Base-by-base conservation (phyloP, 1,284 basidiomycete species). In the Apiotrichum montevideense region DNA sequence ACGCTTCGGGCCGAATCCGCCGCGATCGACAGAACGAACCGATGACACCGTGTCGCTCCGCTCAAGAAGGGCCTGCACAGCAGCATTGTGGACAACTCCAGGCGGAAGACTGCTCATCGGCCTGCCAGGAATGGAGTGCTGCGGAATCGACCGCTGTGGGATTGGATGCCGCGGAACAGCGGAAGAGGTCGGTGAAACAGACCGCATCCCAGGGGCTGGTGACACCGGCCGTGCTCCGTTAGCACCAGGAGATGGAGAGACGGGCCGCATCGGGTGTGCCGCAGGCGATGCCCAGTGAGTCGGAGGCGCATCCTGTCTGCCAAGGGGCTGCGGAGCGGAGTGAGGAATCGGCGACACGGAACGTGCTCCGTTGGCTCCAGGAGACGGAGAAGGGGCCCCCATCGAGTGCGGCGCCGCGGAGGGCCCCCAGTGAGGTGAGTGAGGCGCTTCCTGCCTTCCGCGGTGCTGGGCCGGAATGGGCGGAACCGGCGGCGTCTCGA, bases 21-120 rank as follows among this genome's bases (percentile, higher is more conserved):
- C 56, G 0, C 72, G 65, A 57, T 75, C 74, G 1, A 75, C 61
- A 1, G 73, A 75, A 52, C 68, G 71, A 35, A 76, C 61, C 1
- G 74, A 74, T 7, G 72, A 69, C 35, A 73, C 50, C 0, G 74
- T 75, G 52, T 75, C 72, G 1, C 73, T 73, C 8, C 73, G 64
- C 29, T 73, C 70, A 9, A 74, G 55, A 14, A 56, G 45, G 53
- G 59, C 39, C 21, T 51, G 37, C 51, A 62, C 41, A 44, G 50
- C 51, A 32, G 56, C 7, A 37, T 50, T 35, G 49, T 46, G 45
- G 5, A 56, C 46, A 2, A 47, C 35, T 21, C 52, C 35, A 32
- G n/a, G 29, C 3, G 51, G 54, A 7, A 37, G 39, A 29, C 11
- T 43, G 39, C 5, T 15, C n/a, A 44, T 32, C 6, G 46, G 37